Base-by-base conservation (phyloP, 257 asterid genomes). In the Plantago elongata region DNA sequence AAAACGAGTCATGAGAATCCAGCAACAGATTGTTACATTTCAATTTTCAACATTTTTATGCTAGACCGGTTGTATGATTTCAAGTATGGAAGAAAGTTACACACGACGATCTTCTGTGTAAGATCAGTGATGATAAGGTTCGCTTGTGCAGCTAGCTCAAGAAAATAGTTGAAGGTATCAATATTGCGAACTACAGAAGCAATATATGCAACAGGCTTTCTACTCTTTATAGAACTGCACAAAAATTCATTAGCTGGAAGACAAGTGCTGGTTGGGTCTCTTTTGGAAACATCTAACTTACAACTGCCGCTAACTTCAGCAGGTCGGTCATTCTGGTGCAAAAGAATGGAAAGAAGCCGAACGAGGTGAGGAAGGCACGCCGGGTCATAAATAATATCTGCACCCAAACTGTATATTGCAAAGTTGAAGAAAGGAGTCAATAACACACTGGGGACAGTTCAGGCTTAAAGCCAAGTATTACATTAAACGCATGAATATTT, bases 341-440 rank as follows among this genome's bases (percentile, higher is more conserved):
- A 61, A 62, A 92, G 93, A 74, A 75, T 42, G 3, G 76, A 66
- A 17, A 92, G 72, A 42, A 92, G 79, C 40, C 85, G 84, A 30
- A 89, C 83, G 13, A 92, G 99, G 69, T 89, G 89, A 8, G 99
- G 93, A 51, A 89, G 89, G 78, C 81, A 92, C 6, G 75, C 50
- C 4, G 96, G 97, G 72, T 89, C 73, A 34, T 92, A 92, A 62
- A 92, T 83, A 59, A 89, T 78, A 76, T 92, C 99, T 62, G 99
- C 97, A 14, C 95, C 99, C 72, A 92, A 78, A 75, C 99, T 92
- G 85, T 16, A 54, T 66, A 69, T 37, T 52, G 51, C 9, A 56
- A 45, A 48, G 54, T 12, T 14, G 17, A 44, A 44, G 34, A 43
- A 60, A 43, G 34, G 13, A n/a, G 34, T 52, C 37, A 6, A 22